Evolutionary conservation across 352 stramenopile genomes (phyloP).

Genomic region (Ophiocytium majus): DNA sequence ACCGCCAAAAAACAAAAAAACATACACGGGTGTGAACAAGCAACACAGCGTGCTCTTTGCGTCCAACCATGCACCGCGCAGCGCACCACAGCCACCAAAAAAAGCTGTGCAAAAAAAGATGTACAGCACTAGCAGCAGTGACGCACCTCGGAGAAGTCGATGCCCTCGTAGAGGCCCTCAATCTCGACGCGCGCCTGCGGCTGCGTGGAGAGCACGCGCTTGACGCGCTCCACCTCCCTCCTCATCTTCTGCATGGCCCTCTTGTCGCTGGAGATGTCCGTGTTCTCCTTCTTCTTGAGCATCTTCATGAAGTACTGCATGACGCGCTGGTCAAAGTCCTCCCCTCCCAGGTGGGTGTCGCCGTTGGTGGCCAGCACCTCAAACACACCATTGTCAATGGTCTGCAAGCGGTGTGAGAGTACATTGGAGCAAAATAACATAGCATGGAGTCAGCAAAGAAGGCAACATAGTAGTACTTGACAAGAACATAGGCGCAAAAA

Average conservation of each 20-base stretch:
- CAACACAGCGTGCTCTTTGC: too few relatives aligned
- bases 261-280: conserved; percentile 88
- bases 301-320: conserved; percentile 99
- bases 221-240: conserved; percentile 93
- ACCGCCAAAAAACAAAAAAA: too few relatives aligned
- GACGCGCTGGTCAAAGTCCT: conserved; percentile 98
- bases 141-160: conserved; percentile 85
- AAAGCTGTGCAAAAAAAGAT: too few relatives aligned
- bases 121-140: too few relatives aligned
- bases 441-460: too few relatives aligned
- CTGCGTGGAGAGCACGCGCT: conserved; percentile 92
- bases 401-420: too few relatives aligned
- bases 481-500: too few relatives aligned
- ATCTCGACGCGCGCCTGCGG: conserved; percentile 90
- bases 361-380: conserved; percentile 98
- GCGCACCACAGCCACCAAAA: too few relatives aligned
- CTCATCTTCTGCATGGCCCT: conserved; percentile 91
- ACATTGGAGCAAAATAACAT: too few relatives aligned
- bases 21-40: too few relatives aligned
- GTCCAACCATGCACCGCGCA: too few relatives aligned
- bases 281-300: conserved; percentile 93
- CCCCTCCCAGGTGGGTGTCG: conserved; percentile 97
- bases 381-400: conserved; percentile 97
- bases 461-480: too few relatives aligned
- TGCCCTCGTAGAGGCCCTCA: conserved; percentile 88